Evolutionary conservation across 2,329 filamentous ascomycete genomes (phyloP), one percentile per base, ranked within the genome.

Genomic region (Davidsoniella australis): DNA sequence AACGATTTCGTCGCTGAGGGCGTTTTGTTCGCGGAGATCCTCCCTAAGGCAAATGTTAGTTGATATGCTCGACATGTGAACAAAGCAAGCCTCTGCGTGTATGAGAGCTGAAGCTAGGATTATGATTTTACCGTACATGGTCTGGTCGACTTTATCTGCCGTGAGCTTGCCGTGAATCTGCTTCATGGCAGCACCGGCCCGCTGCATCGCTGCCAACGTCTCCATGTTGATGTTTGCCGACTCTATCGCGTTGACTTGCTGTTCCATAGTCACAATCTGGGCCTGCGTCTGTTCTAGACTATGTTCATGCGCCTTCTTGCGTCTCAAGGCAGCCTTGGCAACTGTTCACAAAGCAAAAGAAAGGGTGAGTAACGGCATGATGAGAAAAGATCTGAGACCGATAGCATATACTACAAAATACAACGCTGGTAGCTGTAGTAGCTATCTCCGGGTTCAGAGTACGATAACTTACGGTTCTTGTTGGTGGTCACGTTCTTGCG

Each of bases 141-240:
- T 89, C 64, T 85, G 75, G 64, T 96, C 89, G 55, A 98, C 89
- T 68, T 93, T 91, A 59, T 95, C 87, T 55, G 91, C 84, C 45
- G 85, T 94, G 56, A 96, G 77, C 55, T 84, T 84, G 58, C 80
- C 82, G 63, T 96, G 87, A 58, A 98, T 98, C 55, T 81, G 71
- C 69, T 88, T 82, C 88, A 98, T 96, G 36, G 89, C 91, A 54
- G 79, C 70, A 56, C 85, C 80, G 9, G 91, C 89, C 62, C 81
- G 81, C 75, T 94, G 82, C 87, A 98, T 95, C 6, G 88, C 89
- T 57, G 82, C 76, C 56, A 96, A 72, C 10, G 91, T 98, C 71
- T 95, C 88, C 67, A 89, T 81, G 72, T 98, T 98, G 71, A 98
- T 95, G 64, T 96, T 98, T 54, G 91, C 91, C 44, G 88, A 86